Conservation (phyloP, 2,329 filamentous ascomycete genomes). For the Talaromyces marneffei region DNA sequence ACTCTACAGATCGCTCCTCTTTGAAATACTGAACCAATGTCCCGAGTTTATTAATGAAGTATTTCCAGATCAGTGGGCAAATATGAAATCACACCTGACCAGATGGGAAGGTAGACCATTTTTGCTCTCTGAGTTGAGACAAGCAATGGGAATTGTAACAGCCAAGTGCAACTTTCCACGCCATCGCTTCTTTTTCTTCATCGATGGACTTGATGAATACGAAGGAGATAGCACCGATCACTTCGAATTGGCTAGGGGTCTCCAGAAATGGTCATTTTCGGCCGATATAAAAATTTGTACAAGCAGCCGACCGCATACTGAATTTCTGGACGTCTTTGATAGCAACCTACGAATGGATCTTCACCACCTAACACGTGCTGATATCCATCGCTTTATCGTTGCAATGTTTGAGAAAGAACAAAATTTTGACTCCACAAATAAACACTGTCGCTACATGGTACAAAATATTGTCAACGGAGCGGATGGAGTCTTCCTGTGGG, state of each 20-base stretch:
- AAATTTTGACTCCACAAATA: conserved; percentile 7
- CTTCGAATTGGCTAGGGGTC: neutral
- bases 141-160: conserved; percentile 11
- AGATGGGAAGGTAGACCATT: neutral
- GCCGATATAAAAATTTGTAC: conserved; percentile 13
- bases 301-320: conserved; percentile 12
- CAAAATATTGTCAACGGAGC: conserved; percentile 7
- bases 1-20: conserved; percentile 34
- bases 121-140: conserved; percentile 6
- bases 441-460: conserved; percentile 3
- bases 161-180: neutral
- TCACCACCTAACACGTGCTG: neutral
- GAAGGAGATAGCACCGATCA: conserved; percentile 16
- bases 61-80: conserved; percentile 15
- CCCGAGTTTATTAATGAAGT: conserved; percentile 26
- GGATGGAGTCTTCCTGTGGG: conserved; percentile 25
- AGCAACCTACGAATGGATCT: conserved; percentile 3
- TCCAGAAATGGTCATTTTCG: conserved; percentile 9
- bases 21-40: conserved; percentile 28
- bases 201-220: conserved; percentile 21
- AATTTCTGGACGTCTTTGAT: conserved; percentile 11
- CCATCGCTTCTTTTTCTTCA: conserved; percentile 17
- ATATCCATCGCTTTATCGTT: neutral
- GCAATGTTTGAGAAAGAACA: conserved; percentile 10
- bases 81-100: neutral